Conservation (phyloP, 2,329 filamentous ascomycete species). For the Alternaria ventricosa region DNA sequence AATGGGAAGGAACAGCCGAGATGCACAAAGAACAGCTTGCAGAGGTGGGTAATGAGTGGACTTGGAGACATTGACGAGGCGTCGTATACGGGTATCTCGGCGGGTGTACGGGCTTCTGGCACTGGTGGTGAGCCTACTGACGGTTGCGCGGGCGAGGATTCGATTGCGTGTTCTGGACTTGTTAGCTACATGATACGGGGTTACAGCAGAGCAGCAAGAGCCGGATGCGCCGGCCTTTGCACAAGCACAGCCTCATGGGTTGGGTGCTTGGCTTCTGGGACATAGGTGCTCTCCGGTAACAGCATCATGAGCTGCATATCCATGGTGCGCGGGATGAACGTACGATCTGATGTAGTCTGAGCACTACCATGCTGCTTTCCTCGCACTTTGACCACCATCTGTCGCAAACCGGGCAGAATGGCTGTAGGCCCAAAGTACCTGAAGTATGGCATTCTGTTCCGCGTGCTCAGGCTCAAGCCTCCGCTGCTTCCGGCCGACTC, state of each 20-base stretch:
- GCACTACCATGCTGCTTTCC: constrained; percentile 67
- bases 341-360: constrained; percentile 62
- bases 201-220: constrained; percentile 7
- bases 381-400: constrained; percentile 83
- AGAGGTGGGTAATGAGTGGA: constrained; percentile 75
- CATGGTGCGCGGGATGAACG: constrained; percentile 6
- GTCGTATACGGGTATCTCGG: constrained; percentile 73
- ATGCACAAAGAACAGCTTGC: constrained; percentile 81
- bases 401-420: constrained; percentile 90
- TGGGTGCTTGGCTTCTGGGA: neutral
- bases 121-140: constrained; percentile 36
- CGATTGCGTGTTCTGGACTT: constrained; percentile 28
- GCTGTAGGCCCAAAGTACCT: constrained; percentile 90
- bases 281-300: neutral
- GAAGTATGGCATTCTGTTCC: constrained; percentile 82
- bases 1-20: constrained; percentile 89
- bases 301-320: neutral
- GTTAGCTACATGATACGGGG: constrained; percentile 5
- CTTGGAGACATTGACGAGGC: constrained; percentile 74
- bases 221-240: neutral
- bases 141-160: constrained; percentile 45
- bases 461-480: constrained; percentile 55
- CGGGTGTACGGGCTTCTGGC: constrained; percentile 51
- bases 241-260: neutral
- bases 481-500: constrained; percentile 25